Conservation (phyloP, 805 yeast species). For the Babjeviella inositovora region DNA sequence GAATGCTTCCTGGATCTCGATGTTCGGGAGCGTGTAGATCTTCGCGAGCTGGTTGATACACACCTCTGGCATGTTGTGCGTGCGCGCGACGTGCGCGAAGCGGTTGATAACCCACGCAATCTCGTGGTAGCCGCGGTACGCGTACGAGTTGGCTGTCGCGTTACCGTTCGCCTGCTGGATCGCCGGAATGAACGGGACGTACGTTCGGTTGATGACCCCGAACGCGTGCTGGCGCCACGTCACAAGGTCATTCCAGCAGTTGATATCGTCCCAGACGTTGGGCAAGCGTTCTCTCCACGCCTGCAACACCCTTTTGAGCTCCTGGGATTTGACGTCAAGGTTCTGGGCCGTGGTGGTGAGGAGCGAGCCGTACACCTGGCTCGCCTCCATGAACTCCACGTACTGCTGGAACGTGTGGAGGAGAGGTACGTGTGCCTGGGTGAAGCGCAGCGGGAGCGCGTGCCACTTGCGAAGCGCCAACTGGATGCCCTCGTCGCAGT, state of each 20-base stretch:
- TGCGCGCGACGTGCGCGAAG: conserved; percentile 96
- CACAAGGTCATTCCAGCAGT: conserved; percentile 92
- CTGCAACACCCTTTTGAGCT: conserved; percentile 81
- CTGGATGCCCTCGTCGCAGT: conserved; percentile 95
- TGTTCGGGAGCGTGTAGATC: conserved; percentile 90
- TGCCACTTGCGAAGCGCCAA: conserved; percentile 87
- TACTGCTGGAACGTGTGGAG: conserved; percentile 94
- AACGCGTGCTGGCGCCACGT: conserved; percentile 99
- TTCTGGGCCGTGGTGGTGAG: conserved; percentile 86
- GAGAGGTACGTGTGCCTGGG: conserved; percentile 77
- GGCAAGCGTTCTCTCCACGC: conserved; percentile 98
- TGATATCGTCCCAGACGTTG: conserved; percentile 93
- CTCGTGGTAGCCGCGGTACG: conserved; percentile 95
- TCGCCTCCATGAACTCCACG: conserved; percentile 94
- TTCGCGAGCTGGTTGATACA: conserved; percentile 85
- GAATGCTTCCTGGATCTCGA: conserved; percentile 97
- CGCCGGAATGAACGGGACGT: conserved; percentile 82
- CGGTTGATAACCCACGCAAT: conserved; percentile 98
- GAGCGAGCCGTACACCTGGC: conserved; percentile 79
- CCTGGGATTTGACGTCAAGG: conserved; percentile 85
- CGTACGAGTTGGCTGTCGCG: conserved; percentile 76
- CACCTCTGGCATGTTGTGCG: conserved; percentile 93
- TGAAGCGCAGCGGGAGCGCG: conserved; percentile 57
- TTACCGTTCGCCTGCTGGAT: conserved; percentile 52
- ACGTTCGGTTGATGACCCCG: conserved; percentile 87